phyloP scores from a whole-genome alignment of 768 basidiomycete species.

The Tylopilus balloui region DNA sequence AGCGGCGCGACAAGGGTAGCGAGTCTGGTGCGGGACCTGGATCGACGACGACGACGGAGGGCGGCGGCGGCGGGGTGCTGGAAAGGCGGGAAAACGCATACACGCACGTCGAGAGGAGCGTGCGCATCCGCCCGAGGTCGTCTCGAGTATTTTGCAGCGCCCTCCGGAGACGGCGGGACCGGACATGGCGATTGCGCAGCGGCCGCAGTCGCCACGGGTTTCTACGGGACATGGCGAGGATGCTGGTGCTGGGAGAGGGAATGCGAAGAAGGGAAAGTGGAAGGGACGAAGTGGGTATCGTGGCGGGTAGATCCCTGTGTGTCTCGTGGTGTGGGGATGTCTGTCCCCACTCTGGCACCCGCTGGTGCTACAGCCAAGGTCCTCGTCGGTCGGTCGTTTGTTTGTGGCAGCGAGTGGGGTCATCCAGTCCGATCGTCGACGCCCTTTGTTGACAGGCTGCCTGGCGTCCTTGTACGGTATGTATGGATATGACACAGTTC shows the following conservation, averaged over 20 bases:
- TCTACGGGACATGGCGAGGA: background rate
- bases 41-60: background rate
- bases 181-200: conserved; percentile 10
- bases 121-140: background rate
- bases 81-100: conserved; percentile 14
- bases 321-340: background rate
- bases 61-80: background rate
- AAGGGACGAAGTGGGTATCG: conserved; percentile 31
- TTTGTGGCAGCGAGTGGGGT: too few relatives aligned
- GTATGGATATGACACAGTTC: too few relatives aligned
- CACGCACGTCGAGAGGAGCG: conserved; percentile 16
- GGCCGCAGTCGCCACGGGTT: conserved; percentile 9
- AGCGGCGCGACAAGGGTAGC: conserved; percentile 34
- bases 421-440: too few relatives aligned
- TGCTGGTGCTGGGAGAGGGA: conserved; percentile 12
- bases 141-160: conserved; percentile 26
- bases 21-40: background rate
- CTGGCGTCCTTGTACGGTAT: too few relatives aligned
- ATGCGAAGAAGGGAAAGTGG: conserved; percentile 28
- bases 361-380: too few relatives aligned
- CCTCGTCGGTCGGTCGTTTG: too few relatives aligned
- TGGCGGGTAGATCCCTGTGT: conserved; percentile 18
- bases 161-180: conserved; percentile 12
- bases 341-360: background rate
- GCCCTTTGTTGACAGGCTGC: too few relatives aligned